Percentiles rank a stretch among this genome's conserved stretches.
These are phyloP conservation scores for Mycena rosella DNA, from an alignment of 768 basidiomycete species.

Conservation along the genomic window DNA sequence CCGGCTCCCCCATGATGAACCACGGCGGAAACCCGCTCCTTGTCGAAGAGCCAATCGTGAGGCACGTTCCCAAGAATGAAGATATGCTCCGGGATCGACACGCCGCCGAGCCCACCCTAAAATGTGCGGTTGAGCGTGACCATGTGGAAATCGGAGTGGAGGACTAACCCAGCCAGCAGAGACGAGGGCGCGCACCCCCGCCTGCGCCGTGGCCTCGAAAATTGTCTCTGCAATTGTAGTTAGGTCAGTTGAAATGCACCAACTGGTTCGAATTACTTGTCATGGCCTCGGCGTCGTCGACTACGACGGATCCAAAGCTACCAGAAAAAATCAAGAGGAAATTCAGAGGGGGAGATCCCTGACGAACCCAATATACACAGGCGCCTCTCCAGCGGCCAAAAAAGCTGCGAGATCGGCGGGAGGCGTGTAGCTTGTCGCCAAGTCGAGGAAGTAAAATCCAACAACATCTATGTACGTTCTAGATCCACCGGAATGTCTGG, in stretches of 20 bases:
- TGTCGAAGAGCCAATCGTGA: slow-evolving; percentile 77
- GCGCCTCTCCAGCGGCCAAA: slow-evolving; percentile 61
- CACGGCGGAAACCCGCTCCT: slow-evolving; percentile 66
- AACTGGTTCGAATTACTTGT: slow-evolving; percentile 51
- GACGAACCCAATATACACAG: slow-evolving; percentile 70
- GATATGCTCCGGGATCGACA: slow-evolving; percentile 62
- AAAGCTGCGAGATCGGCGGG: slow-evolving; percentile 61
- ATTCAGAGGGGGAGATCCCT: neutral
- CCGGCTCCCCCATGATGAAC: slow-evolving; percentile 78
- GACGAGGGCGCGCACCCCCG: slow-evolving; percentile 70
- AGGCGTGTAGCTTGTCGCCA: slow-evolving; percentile 63
- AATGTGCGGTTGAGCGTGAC: neutral
- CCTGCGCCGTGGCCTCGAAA: slow-evolving; percentile 67
- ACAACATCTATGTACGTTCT: slow-evolving; percentile 59
- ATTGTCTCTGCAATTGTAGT: slow-evolving; percentile 64
- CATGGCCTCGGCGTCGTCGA: slow-evolving; percentile 66
- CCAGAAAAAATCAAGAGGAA: neutral
- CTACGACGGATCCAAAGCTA: slow-evolving; percentile 74
- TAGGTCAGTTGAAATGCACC: slow-evolving; percentile 1
- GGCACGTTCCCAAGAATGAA: slow-evolving; percentile 77
- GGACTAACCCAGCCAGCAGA: slow-evolving; percentile 71
- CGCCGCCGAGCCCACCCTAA: slow-evolving; percentile 68
- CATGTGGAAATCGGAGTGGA: neutral
- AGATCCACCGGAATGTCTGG: too few relatives aligned
- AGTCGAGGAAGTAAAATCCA: slow-evolving; percentile 74